Evolutionary conservation across 2,329 filamentous ascomycete species (phyloP).

Genomic region (Cryphonectria nitschkei): DNA sequence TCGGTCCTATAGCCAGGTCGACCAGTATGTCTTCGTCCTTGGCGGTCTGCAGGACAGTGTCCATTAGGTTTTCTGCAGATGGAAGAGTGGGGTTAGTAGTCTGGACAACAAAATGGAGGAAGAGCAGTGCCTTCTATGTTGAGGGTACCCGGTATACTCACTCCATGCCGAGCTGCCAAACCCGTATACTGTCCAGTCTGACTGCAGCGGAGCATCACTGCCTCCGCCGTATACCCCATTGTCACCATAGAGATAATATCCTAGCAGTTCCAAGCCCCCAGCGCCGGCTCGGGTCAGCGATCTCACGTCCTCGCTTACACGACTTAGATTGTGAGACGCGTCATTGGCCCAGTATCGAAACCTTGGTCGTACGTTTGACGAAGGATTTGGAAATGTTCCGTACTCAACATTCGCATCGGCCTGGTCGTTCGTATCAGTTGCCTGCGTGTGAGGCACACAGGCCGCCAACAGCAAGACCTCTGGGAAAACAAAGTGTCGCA

Average conservation of each 20-base stretch:
- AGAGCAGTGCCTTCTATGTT: neutral
- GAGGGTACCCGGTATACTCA: neutral
- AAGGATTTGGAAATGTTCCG: slow-evolving; percentile 19
- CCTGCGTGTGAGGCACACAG: neutral
- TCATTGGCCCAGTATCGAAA: slow-evolving; percentile 18
- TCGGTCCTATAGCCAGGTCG: slow-evolving; percentile 51
- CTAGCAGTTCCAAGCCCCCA: slow-evolving; percentile 20
- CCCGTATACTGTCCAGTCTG: slow-evolving; percentile 30
- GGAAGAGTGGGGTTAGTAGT: no score
- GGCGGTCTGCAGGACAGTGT: slow-evolving; percentile 37
- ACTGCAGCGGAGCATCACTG: slow-evolving; percentile 12
- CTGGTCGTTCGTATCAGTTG: slow-evolving; percentile 1
- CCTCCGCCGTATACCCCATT: neutral
- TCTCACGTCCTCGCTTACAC: slow-evolving; percentile 21
- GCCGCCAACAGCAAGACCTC: neutral
- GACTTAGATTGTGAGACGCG: slow-evolving; percentile 11
- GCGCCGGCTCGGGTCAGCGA: slow-evolving; percentile 16
- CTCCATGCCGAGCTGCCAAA: slow-evolving; percentile 41
- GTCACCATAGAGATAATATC: slow-evolving; percentile 24
- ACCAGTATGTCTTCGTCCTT: slow-evolving; percentile 44
- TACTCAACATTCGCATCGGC: slow-evolving; percentile 7
- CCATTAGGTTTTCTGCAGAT: slow-evolving; percentile 36
- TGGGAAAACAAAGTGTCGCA: neutral
- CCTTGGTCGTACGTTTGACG: slow-evolving; percentile 8
- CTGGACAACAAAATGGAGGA: neutral